Conservation (phyloP, 768 basidiomycete species). For the Auricularia sp. region DNA sequence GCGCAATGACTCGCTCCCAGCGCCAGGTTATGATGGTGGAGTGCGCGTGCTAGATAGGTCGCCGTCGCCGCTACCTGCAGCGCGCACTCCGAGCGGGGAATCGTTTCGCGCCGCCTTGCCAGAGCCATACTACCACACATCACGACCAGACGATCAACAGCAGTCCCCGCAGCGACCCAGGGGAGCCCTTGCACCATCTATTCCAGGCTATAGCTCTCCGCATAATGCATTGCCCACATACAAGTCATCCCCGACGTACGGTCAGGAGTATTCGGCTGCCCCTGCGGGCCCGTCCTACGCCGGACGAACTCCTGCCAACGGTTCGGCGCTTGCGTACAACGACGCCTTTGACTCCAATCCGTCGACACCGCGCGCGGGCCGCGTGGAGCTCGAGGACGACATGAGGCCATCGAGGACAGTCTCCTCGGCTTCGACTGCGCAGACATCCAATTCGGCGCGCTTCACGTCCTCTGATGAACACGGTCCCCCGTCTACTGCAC, state of each 20-base stretch:
- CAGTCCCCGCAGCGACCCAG: background rate
- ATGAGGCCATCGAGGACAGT: background rate
- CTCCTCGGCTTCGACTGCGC: background rate
- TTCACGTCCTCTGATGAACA: background rate
- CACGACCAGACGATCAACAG: background rate
- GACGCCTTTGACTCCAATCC: constrained; percentile 1
- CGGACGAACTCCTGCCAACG: background rate
- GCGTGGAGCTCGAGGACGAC: background rate
- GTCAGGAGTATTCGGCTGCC: background rate
- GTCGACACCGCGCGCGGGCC: background rate
- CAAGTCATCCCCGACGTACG: background rate
- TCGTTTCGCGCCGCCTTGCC: background rate
- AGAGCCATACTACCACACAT: background rate
- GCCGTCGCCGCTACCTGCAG: background rate
- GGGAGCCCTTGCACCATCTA: constrained; percentile 3
- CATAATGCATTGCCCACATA: background rate
- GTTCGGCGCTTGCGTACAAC: background rate
- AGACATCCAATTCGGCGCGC: background rate
- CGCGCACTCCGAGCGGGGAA: background rate
- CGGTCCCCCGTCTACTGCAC: background rate
- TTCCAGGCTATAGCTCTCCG: constrained; percentile 3
- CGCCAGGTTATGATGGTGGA: background rate
- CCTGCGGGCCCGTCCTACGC: background rate
- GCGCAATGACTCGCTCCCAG: background rate
- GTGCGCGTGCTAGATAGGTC: background rate